Evolutionary conservation across 306 rosid species (phyloP).

Genomic region (Luffa aegyptiaca): DNA sequence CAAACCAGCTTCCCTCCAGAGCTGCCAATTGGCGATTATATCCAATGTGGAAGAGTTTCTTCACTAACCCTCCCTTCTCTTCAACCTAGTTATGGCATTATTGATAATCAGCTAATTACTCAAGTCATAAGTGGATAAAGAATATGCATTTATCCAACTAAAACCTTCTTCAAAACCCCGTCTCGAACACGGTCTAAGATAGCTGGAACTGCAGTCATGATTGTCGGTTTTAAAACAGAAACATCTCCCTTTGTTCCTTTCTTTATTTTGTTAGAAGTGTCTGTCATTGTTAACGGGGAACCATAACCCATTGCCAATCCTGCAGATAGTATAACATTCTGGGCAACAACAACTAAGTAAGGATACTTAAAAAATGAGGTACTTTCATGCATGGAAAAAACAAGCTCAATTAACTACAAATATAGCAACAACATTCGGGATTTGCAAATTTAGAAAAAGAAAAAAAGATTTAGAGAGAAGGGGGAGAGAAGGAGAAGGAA

Average conservation of each 20-base stretch:
- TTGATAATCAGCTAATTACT: neutral
- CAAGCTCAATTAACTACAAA: neutral
- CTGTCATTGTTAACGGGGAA: slow-evolving; percentile 65
- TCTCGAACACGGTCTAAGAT: slow-evolving; percentile 81
- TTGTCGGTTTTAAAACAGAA: slow-evolving; percentile 59
- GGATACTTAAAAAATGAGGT: slow-evolving; percentile 3
- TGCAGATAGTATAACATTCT: slow-evolving; percentile 78
- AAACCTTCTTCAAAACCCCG: slow-evolving; percentile 74
- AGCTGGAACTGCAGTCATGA: slow-evolving; percentile 85
- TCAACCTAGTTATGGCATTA: slow-evolving; percentile 43
- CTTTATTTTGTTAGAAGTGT: slow-evolving; percentile 70
- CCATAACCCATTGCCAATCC: slow-evolving; percentile 73
- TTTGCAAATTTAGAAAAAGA: too few relatives aligned
- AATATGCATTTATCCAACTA: neutral
- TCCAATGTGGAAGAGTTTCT: slow-evolving; percentile 50
- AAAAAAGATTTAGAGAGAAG: too few relatives aligned
- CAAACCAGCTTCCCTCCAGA: slow-evolving; percentile 92
- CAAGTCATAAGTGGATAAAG: neutral
- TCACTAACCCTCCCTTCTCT: slow-evolving; percentile 51
- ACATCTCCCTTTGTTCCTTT: slow-evolving; percentile 93
- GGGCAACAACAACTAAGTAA: slow-evolving; percentile 33
- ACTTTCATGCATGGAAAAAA: neutral
- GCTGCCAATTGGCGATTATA: slow-evolving; percentile 59
- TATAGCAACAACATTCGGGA: too few relatives aligned
- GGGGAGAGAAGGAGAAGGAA: too few relatives aligned